Base-by-base conservation (phyloP, 169 alveolate species). In the Cryptosporidium bovis region DNA sequence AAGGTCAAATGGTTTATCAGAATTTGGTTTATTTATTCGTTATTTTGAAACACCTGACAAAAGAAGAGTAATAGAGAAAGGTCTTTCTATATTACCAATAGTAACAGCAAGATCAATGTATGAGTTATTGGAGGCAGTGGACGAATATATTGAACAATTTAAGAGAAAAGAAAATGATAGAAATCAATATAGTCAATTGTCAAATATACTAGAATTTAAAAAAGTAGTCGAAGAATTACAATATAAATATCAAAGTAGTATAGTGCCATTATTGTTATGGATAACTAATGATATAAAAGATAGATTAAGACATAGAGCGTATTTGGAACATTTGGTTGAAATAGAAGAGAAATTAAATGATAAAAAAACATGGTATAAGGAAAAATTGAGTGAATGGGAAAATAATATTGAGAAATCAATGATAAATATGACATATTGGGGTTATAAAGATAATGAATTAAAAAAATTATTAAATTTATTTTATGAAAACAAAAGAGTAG, bases 1-100 rank as follows among this genome's bases (percentile, higher is more conserved):
- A 51, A 51, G 36, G 31, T 20, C 83, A 3, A 68, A 68, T 51
- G 83, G 83, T 27, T 10, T 68, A 20, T 48, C 83, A 18, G 83
- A 68, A 16, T 68, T 51, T 68, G 83, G 83, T 46, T 16, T 68
- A 13, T 68, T 68, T 68, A 51, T 68, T 12, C 31, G 83, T 7
- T 68, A 68, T 51, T 68, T 51, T 51, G 83, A 68, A n/a, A 68
- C 51, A 68, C 83, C 83, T 5, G 83, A 68, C 31, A 68, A 51
- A 51, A 68, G 83, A 27, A 68, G 83, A 68, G 46, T 29, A 18
- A 68, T 68, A 8, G 83, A 68, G 48, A 51, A 68, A 16, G 83
- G 83, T 51, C 10, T 68, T 16, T 10, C 31, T 6, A 51, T 27
- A 0, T 50, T 18, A 0, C 83, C 83, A 40, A 27, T n/a, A 20